Percentiles rank a stretch among this genome's conserved stretches.
Conservation (phyloP, 1,139 yeast species). For the Spathaspora sp. region DNA sequence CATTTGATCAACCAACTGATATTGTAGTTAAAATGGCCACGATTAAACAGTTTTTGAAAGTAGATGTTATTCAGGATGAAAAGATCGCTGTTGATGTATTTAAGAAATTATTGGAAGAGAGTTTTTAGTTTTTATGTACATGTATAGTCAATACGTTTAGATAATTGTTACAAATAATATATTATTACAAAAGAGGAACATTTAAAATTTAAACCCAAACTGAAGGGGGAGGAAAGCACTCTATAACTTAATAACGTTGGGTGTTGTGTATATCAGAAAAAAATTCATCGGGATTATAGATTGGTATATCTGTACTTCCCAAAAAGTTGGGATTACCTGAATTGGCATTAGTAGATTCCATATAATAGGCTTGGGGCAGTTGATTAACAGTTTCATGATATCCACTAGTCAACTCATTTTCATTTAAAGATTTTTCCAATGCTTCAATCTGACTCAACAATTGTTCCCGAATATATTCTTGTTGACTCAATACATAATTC, state of each 20-base stretch:
- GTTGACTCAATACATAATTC: constrained; percentile 40
- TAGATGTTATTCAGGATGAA: background rate
- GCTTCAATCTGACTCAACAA: constrained; percentile 9
- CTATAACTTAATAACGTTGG: background rate
- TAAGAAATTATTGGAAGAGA: background rate
- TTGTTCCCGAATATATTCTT: constrained; percentile 17
- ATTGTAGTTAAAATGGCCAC: background rate
- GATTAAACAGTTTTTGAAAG: background rate
- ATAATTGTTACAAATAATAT: background rate
- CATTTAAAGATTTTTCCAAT: constrained; percentile 7
- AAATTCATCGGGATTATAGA: constrained; percentile 10
- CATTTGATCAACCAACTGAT: background rate
- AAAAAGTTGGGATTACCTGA: background rate
- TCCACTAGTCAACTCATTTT: background rate
- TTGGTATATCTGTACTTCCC: constrained; percentile 2
- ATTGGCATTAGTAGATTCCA: background rate
- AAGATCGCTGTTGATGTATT: background rate
- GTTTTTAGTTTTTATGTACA: background rate
- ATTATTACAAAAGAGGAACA: background rate
- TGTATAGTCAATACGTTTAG: background rate
- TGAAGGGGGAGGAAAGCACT: background rate
- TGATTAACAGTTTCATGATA: background rate
- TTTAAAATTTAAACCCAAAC: too few species aligned
- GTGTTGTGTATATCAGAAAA: constrained; percentile 4
- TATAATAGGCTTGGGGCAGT: background rate